Evolutionary conservation across 768 basidiomycete genomes (phyloP).

Genomic region (Boletus edulis): DNA sequence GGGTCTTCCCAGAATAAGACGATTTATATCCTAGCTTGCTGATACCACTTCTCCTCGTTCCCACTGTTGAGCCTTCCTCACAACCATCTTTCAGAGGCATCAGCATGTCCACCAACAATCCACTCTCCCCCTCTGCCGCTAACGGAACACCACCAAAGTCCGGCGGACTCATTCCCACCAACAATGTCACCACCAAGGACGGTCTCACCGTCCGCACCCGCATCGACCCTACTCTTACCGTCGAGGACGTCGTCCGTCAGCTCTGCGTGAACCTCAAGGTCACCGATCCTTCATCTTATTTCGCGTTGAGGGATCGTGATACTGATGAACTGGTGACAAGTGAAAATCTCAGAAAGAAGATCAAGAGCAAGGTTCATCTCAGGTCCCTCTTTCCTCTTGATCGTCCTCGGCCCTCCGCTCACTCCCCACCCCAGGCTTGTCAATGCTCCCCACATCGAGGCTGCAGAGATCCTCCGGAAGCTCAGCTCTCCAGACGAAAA

Average conservation of each 20-base stretch:
- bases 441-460: slow-evolving; percentile 77
- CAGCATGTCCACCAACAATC: too few relatives aligned
- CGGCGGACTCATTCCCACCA: slow-evolving; percentile 67
- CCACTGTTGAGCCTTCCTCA: slow-evolving; percentile 6
- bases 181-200: slow-evolving; percentile 76
- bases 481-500: slow-evolving; percentile 58
- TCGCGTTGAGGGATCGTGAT: slow-evolving; percentile 74
- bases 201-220: slow-evolving; percentile 76
- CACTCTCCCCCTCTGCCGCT: slow-evolving; percentile 20
- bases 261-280: slow-evolving; percentile 80
- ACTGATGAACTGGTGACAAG: slow-evolving; percentile 82
- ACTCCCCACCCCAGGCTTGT: slow-evolving; percentile 55
- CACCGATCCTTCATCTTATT: slow-evolving; percentile 67
- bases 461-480: slow-evolving; percentile 71
- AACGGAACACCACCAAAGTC: slow-evolving; percentile 39
- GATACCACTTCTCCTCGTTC: slow-evolving; percentile 21
- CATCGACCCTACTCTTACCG: slow-evolving; percentile 80
- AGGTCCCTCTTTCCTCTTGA: slow-evolving; percentile 48
- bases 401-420: background rate
- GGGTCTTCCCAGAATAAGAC: slow-evolving; percentile 32
- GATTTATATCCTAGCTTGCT: slow-evolving; percentile 39
- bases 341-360: slow-evolving; percentile 81
- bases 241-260: slow-evolving; percentile 82
- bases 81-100: background rate
- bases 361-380: slow-evolving; percentile 72